Base-by-base conservation (phyloP, 2,329 filamentous ascomycete genomes). In the Penicillium sp. region DNA sequence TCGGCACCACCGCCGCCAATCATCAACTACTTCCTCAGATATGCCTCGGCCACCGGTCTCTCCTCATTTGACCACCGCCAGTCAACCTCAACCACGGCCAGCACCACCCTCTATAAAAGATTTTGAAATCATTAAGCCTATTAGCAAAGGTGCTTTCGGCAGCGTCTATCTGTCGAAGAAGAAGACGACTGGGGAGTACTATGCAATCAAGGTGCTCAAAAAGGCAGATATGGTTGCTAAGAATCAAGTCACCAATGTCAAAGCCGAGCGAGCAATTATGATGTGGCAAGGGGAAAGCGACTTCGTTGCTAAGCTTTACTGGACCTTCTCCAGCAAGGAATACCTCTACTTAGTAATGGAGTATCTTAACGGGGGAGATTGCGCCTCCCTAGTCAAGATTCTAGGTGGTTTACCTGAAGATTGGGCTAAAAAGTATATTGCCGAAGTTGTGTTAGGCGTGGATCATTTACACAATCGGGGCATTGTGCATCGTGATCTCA, bases 181-280 rank as follows among this genome's bases (percentile, higher is more conserved):
- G 84, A 98, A 97, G 78, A 95, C 92, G 0, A 99, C 96, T 0
- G 94, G 93, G 50, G 95, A 99, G 72, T 99, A 99, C 77, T 99
- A 94, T 76, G 95, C 95, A 9, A 98, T 99, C 81, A 99, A 99
- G 75, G 95, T 98, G 1, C 79, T 99, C 63, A 98, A 98, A 75
- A 99, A 99, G 79, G 93, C 95, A n/a, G 95, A 99, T 82, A 99
- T 99, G 95, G 92, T 99, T 65, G 95, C 95, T 64, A 99, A 99
- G 79, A 99, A 99, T 76, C 95, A 99, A 75, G 93, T 99, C 69
- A 97, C 95, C 69, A 99, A 99, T 73, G 95, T 99, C 72, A 98
- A 99, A 79, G 95, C 96, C 8, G 95, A 99, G 79, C 88, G 95
- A 68, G 96, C 96, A 23, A 99, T 99, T 74, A 98, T 99, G 95